Percentiles rank a stretch among this genome's conserved stretches.
These are phyloP conservation scores for Colletotrichum costaricense DNA, from an alignment of 2,329 filamentous ascomycete genomes.

Conservation along the genomic window DNA sequence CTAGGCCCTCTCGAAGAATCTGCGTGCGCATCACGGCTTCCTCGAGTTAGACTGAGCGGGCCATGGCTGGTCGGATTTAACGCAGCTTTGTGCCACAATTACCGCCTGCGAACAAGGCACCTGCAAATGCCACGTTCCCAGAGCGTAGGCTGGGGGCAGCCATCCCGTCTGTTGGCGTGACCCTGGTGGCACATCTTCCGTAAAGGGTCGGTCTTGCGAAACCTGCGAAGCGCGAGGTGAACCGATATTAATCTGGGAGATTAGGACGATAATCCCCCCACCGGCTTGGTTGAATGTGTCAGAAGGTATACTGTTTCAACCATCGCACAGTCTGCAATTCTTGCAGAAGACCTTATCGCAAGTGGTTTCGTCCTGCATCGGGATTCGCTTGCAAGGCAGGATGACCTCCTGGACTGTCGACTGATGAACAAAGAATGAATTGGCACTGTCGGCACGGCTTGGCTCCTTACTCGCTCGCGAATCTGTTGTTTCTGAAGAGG, in stretches of 20 bases:
- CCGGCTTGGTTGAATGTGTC: background rate
- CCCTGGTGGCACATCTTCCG: constrained; percentile 16
- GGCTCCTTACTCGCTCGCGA: no score
- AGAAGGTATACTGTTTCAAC: background rate
- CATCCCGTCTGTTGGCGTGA: constrained; percentile 16
- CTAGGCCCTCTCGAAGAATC: background rate
- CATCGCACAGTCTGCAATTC: background rate
- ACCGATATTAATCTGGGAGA: background rate
- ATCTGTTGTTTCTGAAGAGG: no score
- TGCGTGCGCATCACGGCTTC: background rate
- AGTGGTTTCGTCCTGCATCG: background rate
- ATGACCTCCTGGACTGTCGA: background rate
- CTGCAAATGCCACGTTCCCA: constrained; percentile 19
- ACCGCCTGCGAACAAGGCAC: background rate
- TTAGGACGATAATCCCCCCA: background rate
- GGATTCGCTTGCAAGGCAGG: background rate
- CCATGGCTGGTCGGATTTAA: constrained; percentile 13
- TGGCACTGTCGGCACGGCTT: no score
- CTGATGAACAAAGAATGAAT: background rate
- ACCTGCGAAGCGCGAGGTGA: constrained; percentile 4
- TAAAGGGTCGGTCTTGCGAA: constrained; percentile 22
- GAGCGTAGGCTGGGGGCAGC: background rate
- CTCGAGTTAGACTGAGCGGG: background rate
- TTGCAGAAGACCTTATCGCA: background rate
- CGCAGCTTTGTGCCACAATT: background rate